Percentiles rank a stretch among this genome's conserved stretches.
Evolutionary conservation across 371 early-diverging fungal genomes (phyloP).

Genomic region (Mucor saturninus): DNA sequence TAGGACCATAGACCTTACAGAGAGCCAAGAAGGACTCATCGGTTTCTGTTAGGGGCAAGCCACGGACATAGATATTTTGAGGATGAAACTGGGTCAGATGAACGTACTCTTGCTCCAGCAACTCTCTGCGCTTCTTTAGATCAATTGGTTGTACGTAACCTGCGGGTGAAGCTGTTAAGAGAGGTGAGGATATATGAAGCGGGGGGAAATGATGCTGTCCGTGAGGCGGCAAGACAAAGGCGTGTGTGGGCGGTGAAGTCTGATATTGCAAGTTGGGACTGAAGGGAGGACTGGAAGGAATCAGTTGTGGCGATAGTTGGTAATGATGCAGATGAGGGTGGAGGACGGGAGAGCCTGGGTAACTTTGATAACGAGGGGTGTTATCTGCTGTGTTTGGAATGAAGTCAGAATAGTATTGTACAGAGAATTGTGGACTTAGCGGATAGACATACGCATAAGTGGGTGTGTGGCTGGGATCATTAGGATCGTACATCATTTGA

Average conservation of each 20-base stretch:
- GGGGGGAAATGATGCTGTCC: slow-evolving; percentile 42
- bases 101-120: slow-evolving; percentile 19
- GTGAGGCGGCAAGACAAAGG: slow-evolving; percentile 36
- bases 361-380: slow-evolving; percentile 28
- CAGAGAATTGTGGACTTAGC: slow-evolving; percentile 40
- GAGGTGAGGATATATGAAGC: slow-evolving; percentile 45
- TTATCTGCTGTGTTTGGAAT: neutral
- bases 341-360: slow-evolving; percentile 49
- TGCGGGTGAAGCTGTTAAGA: slow-evolving; percentile 30
- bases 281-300: slow-evolving; percentile 53
- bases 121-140: slow-evolving; percentile 18
- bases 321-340: slow-evolving; percentile 37
- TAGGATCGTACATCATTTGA: slow-evolving; percentile 17
- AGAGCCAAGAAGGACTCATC: slow-evolving; percentile 73
- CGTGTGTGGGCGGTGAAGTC: slow-evolving; percentile 36
- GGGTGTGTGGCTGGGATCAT: slow-evolving; percentile 24
- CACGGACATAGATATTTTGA: slow-evolving; percentile 85
- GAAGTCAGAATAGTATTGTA: slow-evolving; percentile 36
- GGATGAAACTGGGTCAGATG: slow-evolving; percentile 36
- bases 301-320: slow-evolving; percentile 36
- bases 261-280: slow-evolving; percentile 44
- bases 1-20: slow-evolving; percentile 69
- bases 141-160: slow-evolving; percentile 24
- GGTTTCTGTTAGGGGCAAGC: slow-evolving; percentile 68
- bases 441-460: slow-evolving; percentile 41